Evolutionary conservation across 2,329 filamentous ascomycete species (phyloP).

Genomic region (Venturia aucupariae): DNA sequence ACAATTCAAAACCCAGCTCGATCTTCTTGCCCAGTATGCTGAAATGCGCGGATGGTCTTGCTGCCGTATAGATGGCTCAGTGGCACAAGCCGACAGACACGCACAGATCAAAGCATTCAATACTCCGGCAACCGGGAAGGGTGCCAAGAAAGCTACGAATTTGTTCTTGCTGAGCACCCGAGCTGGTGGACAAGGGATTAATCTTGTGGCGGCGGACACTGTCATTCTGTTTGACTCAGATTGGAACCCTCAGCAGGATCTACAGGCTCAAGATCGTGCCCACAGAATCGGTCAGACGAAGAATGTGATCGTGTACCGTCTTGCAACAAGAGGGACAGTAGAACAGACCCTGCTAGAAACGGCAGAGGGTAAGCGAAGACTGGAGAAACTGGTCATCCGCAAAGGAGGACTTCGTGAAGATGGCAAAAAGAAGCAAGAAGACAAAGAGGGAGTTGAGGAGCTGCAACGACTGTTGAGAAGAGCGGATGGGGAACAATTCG

Average conservation of each 20-base stretch:
- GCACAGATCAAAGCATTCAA: conserved; percentile 41
- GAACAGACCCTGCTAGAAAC: conserved; percentile 80
- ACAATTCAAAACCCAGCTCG: conserved; percentile 90
- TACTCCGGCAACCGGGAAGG: conserved; percentile 16
- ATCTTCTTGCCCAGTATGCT: conserved; percentile 84
- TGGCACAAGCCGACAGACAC: conserved; percentile 55
- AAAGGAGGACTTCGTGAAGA: conserved; percentile 62
- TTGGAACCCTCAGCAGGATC: conserved; percentile 94
- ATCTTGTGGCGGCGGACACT: conserved; percentile 82
- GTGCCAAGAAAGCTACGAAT: conserved; percentile 53
- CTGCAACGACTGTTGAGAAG: conserved; percentile 36
- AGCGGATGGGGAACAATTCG: conserved; percentile 62
- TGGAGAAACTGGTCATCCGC: conserved; percentile 92
- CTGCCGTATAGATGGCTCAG: conserved; percentile 84
- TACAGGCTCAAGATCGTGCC: conserved; percentile 91
- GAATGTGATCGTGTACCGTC: conserved; percentile 85
- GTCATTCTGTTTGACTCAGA: conserved; percentile 85
- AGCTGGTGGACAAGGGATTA: conserved; percentile 91
- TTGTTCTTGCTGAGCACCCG: conserved; percentile 85
- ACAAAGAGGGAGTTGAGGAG: conserved; percentile 38
- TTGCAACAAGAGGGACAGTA: conserved; percentile 87
- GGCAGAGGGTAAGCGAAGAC: conserved; percentile 80
- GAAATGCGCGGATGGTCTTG: conserved; percentile 65
- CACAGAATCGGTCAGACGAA: conserved; percentile 90
- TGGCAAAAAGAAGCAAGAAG: conserved; percentile 18